Base-by-base conservation (phyloP, 129 eudicot genomes). In the Flaveria bidentis region DNA sequence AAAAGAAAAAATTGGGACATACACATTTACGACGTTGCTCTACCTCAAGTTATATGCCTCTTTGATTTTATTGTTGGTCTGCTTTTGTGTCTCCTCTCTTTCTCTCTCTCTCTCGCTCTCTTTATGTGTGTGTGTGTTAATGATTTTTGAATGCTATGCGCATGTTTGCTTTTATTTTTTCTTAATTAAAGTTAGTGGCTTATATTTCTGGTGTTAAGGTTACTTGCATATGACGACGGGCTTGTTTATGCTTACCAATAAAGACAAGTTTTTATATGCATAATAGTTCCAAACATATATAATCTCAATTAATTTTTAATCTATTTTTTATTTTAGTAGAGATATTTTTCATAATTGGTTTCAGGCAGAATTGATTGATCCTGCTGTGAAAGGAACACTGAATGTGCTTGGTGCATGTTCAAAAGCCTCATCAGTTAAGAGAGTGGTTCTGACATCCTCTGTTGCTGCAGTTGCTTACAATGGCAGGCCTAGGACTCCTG, bases 311-410 rank as follows among this genome's bases (percentile, higher is more conserved):
- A 5, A 2, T 26, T 2, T 7, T 62, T 42, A 13, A 9, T 62
- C 20, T 62, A n/a, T 2, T 13, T 61, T 28, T 12, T 33, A 25
- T 60, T 28, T 61, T 39, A 61, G 9, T 61, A 61, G 16, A 61
- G 42, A n/a, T 17, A 23, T 42, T 26, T 42, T 23, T 46, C 7
- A 13, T 28, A 30, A 13, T 17, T 84, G 72, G 51, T 83, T 61
- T 47, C 88, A 91, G 97, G 82, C 86, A 20, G 95, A 90, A 49
- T 57, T 93, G 83, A 78, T 93, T 77, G 95, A 88, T 61, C 98
- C 98, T n/a, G 96, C 95, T 0, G 49, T 93, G 9, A 93, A 93
- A 81, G 98, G 98, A 51, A 93, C 98, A 18, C 84, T 93, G 9
- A 93, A 93, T 72, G 98, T 93, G 70, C 97, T 93, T 45, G 77